These are phyloP conservation scores for Arbutus unedo DNA, from an alignment of 148 eudicot species.

Conservation along the genomic window DNA sequence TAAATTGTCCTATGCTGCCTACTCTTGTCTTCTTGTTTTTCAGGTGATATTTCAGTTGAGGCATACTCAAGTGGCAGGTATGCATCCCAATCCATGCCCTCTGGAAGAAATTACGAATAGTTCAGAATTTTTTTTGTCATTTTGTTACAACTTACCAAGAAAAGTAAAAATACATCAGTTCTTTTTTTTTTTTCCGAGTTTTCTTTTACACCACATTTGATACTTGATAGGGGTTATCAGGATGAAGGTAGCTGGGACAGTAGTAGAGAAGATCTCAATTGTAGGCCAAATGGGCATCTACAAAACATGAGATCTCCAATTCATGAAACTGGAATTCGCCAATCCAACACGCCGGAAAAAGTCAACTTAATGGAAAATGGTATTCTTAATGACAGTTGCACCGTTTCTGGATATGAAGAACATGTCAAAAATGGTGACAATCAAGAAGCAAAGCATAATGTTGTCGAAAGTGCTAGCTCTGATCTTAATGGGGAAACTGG, in stretches of 20 bases:
- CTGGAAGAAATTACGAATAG: neutral
- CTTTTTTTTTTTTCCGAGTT: neutral
- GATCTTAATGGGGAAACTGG: constrained; percentile 35
- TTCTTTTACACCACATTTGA: neutral
- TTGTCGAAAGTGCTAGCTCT: constrained; percentile 20
- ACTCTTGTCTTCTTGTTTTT: constrained; percentile 15
- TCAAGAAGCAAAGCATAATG: constrained; percentile 17
- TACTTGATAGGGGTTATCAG: constrained; percentile 30
- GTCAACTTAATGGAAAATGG: constrained; percentile 12
- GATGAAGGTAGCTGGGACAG: constrained; percentile 31
- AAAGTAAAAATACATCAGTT: neutral
- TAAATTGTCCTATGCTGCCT: neutral
- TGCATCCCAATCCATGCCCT: constrained; percentile 12
- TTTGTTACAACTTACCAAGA: neutral
- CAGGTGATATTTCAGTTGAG: constrained; percentile 73
- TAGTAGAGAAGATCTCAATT: constrained; percentile 23
- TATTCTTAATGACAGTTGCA: constrained; percentile 11
- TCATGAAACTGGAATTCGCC: constrained; percentile 20
- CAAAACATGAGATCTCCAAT: constrained; percentile 20
- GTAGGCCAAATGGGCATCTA: constrained; percentile 21
- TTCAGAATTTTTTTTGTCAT: no score
- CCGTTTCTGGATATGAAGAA: constrained; percentile 18
- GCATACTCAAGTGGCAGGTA: constrained; percentile 49
- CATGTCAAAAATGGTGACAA: constrained; percentile 10
- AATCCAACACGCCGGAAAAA: constrained; percentile 5